Percentiles rank a stretch among this genome's conserved stretches.
phyloP scores from a whole-genome alignment of 495 filamentous ascomycete species.

The Tuber calosporum region DNA sequence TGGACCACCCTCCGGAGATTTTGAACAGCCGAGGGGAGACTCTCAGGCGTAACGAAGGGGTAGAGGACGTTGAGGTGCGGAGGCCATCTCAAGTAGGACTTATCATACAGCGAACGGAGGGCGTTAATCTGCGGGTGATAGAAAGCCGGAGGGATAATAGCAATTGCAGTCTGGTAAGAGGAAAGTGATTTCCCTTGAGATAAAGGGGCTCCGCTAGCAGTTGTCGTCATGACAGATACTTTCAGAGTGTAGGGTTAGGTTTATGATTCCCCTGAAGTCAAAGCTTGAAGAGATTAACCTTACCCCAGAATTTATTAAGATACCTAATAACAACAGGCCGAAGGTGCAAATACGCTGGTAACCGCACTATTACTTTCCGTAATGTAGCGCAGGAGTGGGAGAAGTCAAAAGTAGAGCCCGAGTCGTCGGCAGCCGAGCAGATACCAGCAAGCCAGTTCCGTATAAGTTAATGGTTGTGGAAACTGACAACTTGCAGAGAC shows the following conservation, averaged over 20 bases:
- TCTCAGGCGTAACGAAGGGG: constrained; percentile 49
- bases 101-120: constrained; percentile 52
- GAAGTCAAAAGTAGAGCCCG: not conserved
- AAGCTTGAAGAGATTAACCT: not conserved
- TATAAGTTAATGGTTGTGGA: not conserved
- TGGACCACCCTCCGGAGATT: constrained; percentile 24
- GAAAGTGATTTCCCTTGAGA: constrained; percentile 6
- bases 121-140: constrained; percentile 43
- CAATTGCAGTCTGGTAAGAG: constrained; percentile 35
- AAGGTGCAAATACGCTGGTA: not conserved
- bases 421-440: not conserved
- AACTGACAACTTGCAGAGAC: not conserved
- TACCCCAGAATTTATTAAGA: not conserved
- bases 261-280: not conserved
- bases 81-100: constrained; percentile 53
- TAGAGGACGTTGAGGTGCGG: constrained; percentile 57
- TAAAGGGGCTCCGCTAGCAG: not conserved
- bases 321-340: not conserved
- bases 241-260: not conserved
- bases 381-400: not conserved
- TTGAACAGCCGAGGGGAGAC: constrained; percentile 39
- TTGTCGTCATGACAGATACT: not conserved
- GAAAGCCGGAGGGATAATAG: constrained; percentile 30
- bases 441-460: not conserved
- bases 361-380: not conserved